Evolutionary conservation across 148 eudicot species (phyloP), one percentile per base, ranked within the genome.

Genomic region (Selenicereus undatus): DNA sequence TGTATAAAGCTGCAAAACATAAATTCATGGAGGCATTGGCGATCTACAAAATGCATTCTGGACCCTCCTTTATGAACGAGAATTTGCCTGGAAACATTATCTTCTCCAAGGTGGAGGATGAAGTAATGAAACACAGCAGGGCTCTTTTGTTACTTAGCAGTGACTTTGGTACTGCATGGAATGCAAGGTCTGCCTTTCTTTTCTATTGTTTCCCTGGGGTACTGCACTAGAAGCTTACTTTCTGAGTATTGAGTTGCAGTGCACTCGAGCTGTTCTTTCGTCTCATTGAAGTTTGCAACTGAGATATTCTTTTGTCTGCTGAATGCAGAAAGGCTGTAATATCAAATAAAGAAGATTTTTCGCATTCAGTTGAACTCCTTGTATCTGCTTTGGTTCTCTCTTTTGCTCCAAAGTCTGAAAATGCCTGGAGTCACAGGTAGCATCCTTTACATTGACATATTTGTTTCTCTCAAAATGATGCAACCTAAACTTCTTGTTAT

Each of bases 91-190:
- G 48, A 56, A 73, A 75, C 82, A 62, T 43, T 70, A 50, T 77
- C 69, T 58, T 84, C 68, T 54, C 82, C 29, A 77, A 52, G 82
- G 29, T 83, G 48, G 97, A 89, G 84, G 80, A 64, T 74, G 91
- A 91, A 78, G 87, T 92, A 73, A 90, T 95, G 96, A 93, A 85
- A 81, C 92, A 90, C 74, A 95, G 96, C 91, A 89, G 85, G 86
- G 92, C 86, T 87, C 89, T 95, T 81, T 79, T 93, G 86, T 76
- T 95, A 86, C 80, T 95, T 56, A 91, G 97, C 82, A 88, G 88
- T 85, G 96, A 95, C 87, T 93, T 90, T 85, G 94, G 94, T 78
- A 95, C 94, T 48, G 96, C 93, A 5, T 95, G 98, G 98, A 93
- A 95, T 88, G 86, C 88, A 86, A 93, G 98, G 97, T 94, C 71